These are phyloP conservation scores for Saturnispora diversa DNA, from an alignment of 805 yeast genomes.

Conservation along the genomic window DNA sequence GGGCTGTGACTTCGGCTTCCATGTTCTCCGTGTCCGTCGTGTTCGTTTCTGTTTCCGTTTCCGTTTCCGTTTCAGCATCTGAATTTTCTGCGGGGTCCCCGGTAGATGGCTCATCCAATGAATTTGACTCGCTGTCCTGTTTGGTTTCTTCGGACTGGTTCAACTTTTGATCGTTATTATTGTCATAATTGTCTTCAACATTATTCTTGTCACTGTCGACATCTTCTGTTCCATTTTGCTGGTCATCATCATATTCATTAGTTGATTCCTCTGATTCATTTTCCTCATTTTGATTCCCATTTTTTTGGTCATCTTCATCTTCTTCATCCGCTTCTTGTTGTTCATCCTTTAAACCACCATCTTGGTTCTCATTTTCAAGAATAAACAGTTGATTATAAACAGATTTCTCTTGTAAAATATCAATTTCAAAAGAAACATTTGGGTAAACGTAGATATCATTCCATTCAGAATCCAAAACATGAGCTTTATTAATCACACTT, in stretches of 20 bases:
- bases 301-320: background rate
- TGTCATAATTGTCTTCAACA: constrained; percentile 15
- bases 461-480: constrained; percentile 39
- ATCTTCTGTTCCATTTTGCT: background rate
- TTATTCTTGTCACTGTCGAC: constrained; percentile 15
- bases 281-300: background rate
- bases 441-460: constrained; percentile 42
- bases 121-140: too few species aligned
- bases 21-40: too few species aligned
- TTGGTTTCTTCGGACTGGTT: too few species aligned
- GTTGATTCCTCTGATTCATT: constrained; percentile 7
- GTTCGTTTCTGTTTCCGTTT: too few species aligned
- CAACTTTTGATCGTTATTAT: too few species aligned
- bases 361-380: constrained; percentile 1
- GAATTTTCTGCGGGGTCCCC: background rate
- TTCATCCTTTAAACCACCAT: background rate
- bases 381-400: constrained; percentile 37
- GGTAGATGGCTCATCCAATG: background rate
- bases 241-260: constrained; percentile 10
- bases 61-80: too few species aligned
- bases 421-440: constrained; percentile 36
- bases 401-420: constrained; percentile 37
- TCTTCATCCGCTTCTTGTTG: constrained; percentile 12
- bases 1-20: background rate
- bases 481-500: constrained; percentile 23